A percentile compares a stretch with the other conserved stretches of the same genome.
phyloP scores from a whole-genome alignment of 495 filamentous ascomycete genomes.

The Thermothielavioides terrestris region DNA sequence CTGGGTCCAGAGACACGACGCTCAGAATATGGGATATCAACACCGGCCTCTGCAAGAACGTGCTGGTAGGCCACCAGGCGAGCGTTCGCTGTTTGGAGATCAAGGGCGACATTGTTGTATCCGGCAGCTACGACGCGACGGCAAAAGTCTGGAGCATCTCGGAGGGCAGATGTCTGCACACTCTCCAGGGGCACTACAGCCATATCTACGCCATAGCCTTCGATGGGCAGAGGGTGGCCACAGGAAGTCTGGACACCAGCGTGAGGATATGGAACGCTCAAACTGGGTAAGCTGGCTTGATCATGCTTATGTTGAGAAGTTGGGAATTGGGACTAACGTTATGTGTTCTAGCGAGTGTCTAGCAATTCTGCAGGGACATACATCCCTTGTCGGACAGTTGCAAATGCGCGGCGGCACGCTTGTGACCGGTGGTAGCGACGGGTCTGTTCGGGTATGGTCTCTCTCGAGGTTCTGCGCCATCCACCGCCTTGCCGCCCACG shows the following conservation, averaged over 20 bases:
- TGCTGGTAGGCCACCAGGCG: constrained; percentile 92
- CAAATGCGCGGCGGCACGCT: constrained; percentile 92
- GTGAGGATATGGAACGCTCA: constrained; percentile 94
- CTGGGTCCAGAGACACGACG: constrained; percentile 90
- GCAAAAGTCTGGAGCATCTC: constrained; percentile 97
- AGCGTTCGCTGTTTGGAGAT: constrained; percentile 94
- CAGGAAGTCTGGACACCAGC: constrained; percentile 91
- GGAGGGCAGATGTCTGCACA: constrained; percentile 81
- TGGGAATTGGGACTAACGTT: neutral
- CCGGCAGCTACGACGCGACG: constrained; percentile 93
- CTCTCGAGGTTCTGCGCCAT: constrained; percentile 80
- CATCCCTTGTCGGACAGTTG: constrained; percentile 91
- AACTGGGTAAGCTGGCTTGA: constrained; percentile 69
- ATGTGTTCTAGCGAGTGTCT: constrained; percentile 55
- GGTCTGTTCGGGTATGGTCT: constrained; percentile 92
- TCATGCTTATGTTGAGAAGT: no score
- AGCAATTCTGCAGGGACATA: constrained; percentile 94
- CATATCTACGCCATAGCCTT: constrained; percentile 99
- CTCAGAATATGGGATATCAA: constrained; percentile 90
- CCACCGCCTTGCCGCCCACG: constrained; percentile 91
- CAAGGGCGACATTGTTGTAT: constrained; percentile 89
- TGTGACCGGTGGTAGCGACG: constrained; percentile 93
- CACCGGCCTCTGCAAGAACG: constrained; percentile 76
- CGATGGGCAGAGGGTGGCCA: constrained; percentile 87
- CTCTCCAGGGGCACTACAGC: constrained; percentile 91